Evolutionary conservation across 805 yeast genomes (phyloP), one percentile per base, ranked within the genome.

Genomic region (Candida piceae): DNA sequence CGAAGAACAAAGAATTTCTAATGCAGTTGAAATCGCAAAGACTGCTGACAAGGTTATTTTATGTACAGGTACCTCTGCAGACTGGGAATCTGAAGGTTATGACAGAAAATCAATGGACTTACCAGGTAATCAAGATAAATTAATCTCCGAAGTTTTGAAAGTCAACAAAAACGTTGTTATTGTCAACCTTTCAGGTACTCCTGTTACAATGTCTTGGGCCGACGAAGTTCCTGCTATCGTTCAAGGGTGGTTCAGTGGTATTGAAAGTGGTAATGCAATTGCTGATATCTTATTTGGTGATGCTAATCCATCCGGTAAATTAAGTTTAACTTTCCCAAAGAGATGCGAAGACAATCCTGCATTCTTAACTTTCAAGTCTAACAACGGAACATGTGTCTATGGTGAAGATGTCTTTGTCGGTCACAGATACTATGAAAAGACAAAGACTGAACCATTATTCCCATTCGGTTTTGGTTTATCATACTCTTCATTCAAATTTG

Each of bases 321-420:
- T 66, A 38, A 53, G 70, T 2, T 49, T 66, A 39, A 66, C 74
- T 11, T 63, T 64, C 55, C 70, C 71, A 12, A 37, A 46, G 26
- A 49, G 46, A 29, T 28, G 57, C 30, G 52, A 56, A 23, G 64
- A 66, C 47, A 58, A 54, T 29, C 67, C 69, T 7, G 50, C 67
- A 3, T 66, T 43, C 48, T 45, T 64, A 35, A 64, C 58, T 48
- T 64, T 58, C 44, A 60, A 55, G 16, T 53, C 64, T n/a, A 53
- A 53, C 32, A 58, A 54, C 39, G 68, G 68, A 23, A 48, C 55
- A 29, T 64, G 64, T 16, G 47, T 57, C 35, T 69, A 69, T 41
- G 73, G 73, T 20, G 74, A 69, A 45, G 74, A 67, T 48, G 60
- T 68, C 7, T 69, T 57, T 42, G 65, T 67, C 20, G 74, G 73